Percentiles rank a stretch among this genome's conserved stretches.
phyloP scores from a whole-genome alignment of 2,329 filamentous ascomycete species.

The Metarhizium rileyi region DNA sequence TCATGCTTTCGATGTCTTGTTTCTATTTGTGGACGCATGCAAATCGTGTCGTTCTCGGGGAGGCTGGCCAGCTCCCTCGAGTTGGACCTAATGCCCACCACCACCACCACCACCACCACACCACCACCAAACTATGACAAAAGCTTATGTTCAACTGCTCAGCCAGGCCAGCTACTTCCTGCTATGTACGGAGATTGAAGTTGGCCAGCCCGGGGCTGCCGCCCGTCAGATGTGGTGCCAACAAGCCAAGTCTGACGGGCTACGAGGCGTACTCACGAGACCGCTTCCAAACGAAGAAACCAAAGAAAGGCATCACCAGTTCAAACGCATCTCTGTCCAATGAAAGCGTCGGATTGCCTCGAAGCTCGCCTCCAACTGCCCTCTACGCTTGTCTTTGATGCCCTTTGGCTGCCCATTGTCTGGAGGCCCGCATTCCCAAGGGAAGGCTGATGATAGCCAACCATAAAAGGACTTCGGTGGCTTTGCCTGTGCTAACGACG shows the following conservation, averaged over 20 bases:
- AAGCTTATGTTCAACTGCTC: slow-evolving; percentile 1
- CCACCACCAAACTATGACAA: background rate
- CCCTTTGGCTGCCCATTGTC: background rate
- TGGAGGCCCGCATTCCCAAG: background rate
- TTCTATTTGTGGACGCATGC: background rate
- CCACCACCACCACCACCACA: background rate
- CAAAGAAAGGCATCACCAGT: background rate
- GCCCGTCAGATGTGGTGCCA: background rate
- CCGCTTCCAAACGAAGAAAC: background rate
- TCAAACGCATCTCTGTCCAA: background rate
- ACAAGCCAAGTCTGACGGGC: background rate
- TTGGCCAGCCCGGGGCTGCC: background rate
- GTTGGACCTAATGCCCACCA: background rate
- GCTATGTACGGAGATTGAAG: background rate
- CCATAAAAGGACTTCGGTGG: background rate
- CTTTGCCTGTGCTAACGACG: background rate
- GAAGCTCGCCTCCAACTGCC: too few species aligned
- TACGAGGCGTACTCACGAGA: background rate
- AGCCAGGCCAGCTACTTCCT: background rate
- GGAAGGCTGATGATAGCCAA: background rate
- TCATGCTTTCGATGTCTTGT: background rate
- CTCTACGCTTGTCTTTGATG: background rate
- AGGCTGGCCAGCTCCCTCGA: background rate
- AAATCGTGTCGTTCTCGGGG: background rate
- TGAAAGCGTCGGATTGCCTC: background rate